phyloP scores from a whole-genome alignment of 2,329 filamentous ascomycete genomes.

The Diaporthe caulivora region DNA sequence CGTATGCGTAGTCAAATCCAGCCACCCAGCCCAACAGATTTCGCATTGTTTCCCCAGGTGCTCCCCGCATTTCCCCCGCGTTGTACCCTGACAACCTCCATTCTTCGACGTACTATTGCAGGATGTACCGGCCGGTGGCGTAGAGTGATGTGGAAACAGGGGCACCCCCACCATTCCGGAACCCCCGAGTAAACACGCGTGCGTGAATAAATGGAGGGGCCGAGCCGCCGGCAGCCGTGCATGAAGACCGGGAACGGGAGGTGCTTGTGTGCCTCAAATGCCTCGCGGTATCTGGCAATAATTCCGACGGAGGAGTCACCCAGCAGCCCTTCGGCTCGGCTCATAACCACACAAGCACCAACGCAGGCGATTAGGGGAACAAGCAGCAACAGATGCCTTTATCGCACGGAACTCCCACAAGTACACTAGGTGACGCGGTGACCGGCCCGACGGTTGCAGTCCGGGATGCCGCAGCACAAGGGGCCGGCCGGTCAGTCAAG shows the following conservation, averaged over 20 bases:
- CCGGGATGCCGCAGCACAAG: not conserved
- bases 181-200: not conserved
- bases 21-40: no score
- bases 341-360: not conserved
- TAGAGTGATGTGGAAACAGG: not conserved
- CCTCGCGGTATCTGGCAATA: not conserved
- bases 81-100: not conserved
- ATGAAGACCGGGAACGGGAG: not conserved
- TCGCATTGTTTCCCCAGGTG: not conserved
- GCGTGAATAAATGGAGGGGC: not conserved
- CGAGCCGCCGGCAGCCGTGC: not conserved
- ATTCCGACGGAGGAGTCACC: not conserved
- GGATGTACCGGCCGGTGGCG: not conserved
- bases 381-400: not conserved
- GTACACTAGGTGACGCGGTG: not conserved
- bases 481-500: slow-evolving; percentile 32
- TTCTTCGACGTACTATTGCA: not conserved
- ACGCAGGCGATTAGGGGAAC: not conserved
- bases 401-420: not conserved
- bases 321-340: not conserved
- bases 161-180: not conserved
- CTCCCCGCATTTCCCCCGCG: not conserved
- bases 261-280: not conserved
- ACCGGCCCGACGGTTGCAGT: not conserved
- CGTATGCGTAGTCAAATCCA: no score